Percentiles rank a stretch among this genome's conserved stretches.
Evolutionary conservation across 306 rosid genomes (phyloP).

Genomic region (Pterocarpus santalinus): DNA sequence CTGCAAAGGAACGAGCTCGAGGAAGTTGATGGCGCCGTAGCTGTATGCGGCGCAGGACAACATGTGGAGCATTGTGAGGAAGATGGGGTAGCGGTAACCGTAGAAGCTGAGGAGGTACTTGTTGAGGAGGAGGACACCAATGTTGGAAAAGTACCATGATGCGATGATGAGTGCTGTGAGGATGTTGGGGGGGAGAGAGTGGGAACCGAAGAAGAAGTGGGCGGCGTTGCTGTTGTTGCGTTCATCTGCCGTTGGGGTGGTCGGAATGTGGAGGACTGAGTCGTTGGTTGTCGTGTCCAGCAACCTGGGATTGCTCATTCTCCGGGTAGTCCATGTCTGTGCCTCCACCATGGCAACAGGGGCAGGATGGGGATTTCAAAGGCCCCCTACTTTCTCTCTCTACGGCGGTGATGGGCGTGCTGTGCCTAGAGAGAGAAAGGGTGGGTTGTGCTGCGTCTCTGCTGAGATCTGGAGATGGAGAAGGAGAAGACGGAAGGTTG

Average conservation of each 20-base stretch:
- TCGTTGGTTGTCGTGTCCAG: conserved; percentile 52
- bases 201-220: not conserved
- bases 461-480: conserved; percentile 33
- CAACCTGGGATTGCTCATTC: conserved; percentile 90
- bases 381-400: conserved; percentile 1
- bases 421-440: not conserved
- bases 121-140: conserved; percentile 7
- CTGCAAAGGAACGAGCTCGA: conserved; percentile 80
- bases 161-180: conserved; percentile 62
- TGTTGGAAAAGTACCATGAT: conserved; percentile 55
- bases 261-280: conserved; percentile 73
- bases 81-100: conserved; percentile 87
- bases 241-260: conserved; percentile 69
- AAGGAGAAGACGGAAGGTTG: not conserved
- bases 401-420: too few relatives aligned
- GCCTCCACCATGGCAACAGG: conserved; percentile 78
- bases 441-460: too few relatives aligned
- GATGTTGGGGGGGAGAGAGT: conserved; percentile 70
- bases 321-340: conserved; percentile 91
- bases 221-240: conserved; percentile 50
- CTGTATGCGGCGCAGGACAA: conserved; percentile 76
- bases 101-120: conserved; percentile 82
- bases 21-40: conserved; percentile 68
- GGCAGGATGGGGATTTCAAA: conserved; percentile 7
- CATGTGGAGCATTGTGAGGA: conserved; percentile 97